Evolutionary conservation across 257 asterid species (phyloP).

Genomic region (Lycium barbarum): DNA sequence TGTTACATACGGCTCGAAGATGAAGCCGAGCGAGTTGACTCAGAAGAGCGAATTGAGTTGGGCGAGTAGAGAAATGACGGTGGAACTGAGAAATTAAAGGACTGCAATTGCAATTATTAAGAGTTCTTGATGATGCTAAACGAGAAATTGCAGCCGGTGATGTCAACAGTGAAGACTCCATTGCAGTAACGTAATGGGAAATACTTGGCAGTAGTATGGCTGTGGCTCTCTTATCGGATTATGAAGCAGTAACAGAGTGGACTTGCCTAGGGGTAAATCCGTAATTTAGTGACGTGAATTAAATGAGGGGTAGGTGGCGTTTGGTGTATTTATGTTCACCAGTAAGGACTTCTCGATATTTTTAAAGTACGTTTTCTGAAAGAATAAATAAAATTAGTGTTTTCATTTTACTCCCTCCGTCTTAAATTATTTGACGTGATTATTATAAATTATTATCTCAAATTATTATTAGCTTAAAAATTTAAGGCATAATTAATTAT

Average conservation of each 20-base stretch:
- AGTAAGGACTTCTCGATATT: neutral
- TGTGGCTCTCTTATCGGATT: neutral
- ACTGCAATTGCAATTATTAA: conserved; percentile 47
- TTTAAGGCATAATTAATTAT: too few species aligned
- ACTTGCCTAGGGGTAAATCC: neutral
- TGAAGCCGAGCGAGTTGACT: conserved; percentile 52
- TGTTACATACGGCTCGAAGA: conserved; percentile 32
- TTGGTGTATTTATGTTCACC: neutral
- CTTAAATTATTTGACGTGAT: too few species aligned
- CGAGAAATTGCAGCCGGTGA: conserved; percentile 51
- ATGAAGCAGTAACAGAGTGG: conserved; percentile 12
- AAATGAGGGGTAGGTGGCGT: neutral
- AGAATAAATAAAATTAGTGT: too few species aligned
- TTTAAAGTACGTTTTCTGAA: neutral
- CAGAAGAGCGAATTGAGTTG: conserved; percentile 28
- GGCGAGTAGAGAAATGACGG: conserved; percentile 56
- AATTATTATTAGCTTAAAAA: too few species aligned
- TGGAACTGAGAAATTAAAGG: conserved; percentile 57
- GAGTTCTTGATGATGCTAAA: conserved; percentile 54
- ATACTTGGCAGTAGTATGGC: conserved; percentile 1
- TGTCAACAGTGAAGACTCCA: conserved; percentile 73
- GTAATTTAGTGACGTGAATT: neutral
- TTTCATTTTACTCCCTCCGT: too few species aligned
- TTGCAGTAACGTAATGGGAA: conserved; percentile 31
- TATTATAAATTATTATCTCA: too few species aligned